Evolutionary conservation across 2,329 filamentous ascomycete species (phyloP).

Genomic region (Clonostachys rosea): DNA sequence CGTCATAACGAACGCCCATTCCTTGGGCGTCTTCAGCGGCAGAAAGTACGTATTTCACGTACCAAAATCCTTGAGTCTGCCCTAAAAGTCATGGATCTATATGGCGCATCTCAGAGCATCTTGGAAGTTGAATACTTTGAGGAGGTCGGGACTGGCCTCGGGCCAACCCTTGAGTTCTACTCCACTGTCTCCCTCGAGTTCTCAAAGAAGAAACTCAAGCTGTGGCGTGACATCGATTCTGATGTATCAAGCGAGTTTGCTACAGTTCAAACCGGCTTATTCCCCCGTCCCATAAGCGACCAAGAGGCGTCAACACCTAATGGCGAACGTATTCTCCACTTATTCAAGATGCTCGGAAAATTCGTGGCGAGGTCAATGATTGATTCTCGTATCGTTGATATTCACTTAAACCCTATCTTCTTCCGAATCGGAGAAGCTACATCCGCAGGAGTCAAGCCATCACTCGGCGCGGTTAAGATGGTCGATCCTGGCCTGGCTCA

Average conservation of each 20-base stretch:
- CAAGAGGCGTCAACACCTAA: slow-evolving; percentile 70
- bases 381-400: slow-evolving; percentile 94
- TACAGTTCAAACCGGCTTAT: slow-evolving; percentile 78
- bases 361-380: slow-evolving; percentile 98
- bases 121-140: slow-evolving; percentile 98
- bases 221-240: slow-evolving; percentile 90
- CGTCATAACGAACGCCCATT: slow-evolving; percentile 88
- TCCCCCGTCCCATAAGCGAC: slow-evolving; percentile 84
- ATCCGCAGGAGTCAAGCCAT: slow-evolving; percentile 65
- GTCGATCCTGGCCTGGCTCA: slow-evolving; percentile 84
- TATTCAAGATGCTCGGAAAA: slow-evolving; percentile 92
- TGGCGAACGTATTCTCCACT: slow-evolving; percentile 80
- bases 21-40: slow-evolving; percentile 84
- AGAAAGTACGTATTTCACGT: slow-evolving; percentile 96
- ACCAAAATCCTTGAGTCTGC: slow-evolving; percentile 95
- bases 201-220: slow-evolving; percentile 91
- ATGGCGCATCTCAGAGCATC: slow-evolving; percentile 93
- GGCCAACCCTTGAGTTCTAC: slow-evolving; percentile 96
- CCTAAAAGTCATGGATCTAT: slow-evolving; percentile 97
- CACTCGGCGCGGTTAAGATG: slow-evolving; percentile 81
- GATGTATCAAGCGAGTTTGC: slow-evolving; percentile 73
- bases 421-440: slow-evolving; percentile 82
- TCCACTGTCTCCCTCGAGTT: slow-evolving; percentile 97
- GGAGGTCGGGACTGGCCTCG: slow-evolving; percentile 92
- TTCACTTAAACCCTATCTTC: slow-evolving; percentile 96